Evolutionary conservation across 2,329 filamentous ascomycete genomes (phyloP).

Genomic region (Hymenoscyphus infarciens): DNA sequence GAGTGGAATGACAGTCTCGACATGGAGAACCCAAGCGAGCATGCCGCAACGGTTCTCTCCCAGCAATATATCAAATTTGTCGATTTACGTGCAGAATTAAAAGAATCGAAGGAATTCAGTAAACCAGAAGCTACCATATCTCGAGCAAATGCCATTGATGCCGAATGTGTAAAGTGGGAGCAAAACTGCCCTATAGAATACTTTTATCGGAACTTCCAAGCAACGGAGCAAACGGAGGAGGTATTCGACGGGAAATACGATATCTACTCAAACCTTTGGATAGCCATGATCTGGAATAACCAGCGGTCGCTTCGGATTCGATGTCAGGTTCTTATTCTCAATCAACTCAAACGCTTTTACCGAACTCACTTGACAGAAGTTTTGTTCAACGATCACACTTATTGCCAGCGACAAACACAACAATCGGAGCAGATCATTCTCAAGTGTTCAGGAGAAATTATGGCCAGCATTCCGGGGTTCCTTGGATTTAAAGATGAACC

Average conservation of each 20-base stretch:
- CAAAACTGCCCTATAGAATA: constrained; percentile 15
- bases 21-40: constrained; percentile 21
- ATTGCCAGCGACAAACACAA: constrained; percentile 20
- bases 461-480: constrained; percentile 27
- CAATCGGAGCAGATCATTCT: constrained; percentile 19
- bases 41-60: constrained; percentile 39
- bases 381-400: constrained; percentile 12
- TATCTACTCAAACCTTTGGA: constrained; percentile 25
- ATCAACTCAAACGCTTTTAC: constrained; percentile 25
- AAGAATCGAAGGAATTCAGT: constrained; percentile 26
- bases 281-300: constrained; percentile 32
- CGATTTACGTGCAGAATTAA: constrained; percentile 27
- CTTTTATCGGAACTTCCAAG: constrained; percentile 22
- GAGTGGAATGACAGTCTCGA: constrained; percentile 36
- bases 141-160: constrained; percentile 19
- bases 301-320: constrained; percentile 28
- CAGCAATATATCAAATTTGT: constrained; percentile 37
- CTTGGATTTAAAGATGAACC: constrained; percentile 18
- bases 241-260: constrained; percentile 32
- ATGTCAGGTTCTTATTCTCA: constrained; percentile 28
- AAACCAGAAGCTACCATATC: constrained; percentile 22
- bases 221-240: constrained; percentile 17
- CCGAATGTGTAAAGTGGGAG: constrained; percentile 22
- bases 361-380: constrained; percentile 9
- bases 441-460: constrained; percentile 29